These are phyloP conservation scores for Nigrograna mackinnonii DNA, from an alignment of 2,329 filamentous ascomycete species.

Conservation along the genomic window DNA sequence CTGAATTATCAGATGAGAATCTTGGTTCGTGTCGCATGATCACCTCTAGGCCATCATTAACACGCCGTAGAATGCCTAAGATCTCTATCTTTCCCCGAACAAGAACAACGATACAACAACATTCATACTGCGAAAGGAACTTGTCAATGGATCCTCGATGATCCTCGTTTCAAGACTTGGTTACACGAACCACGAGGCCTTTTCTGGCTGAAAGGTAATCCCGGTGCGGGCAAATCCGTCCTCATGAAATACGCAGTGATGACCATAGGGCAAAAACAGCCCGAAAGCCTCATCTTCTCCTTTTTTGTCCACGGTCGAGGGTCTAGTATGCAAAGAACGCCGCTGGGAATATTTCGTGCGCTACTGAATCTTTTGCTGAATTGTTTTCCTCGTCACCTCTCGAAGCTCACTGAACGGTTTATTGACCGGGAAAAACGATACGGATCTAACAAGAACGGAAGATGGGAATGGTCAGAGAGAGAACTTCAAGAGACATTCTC, in stretches of 20 bases:
- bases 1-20: not conserved
- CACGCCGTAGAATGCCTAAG: slow-evolving; percentile 5
- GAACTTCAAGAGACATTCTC: slow-evolving; percentile 15
- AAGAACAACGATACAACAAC: slow-evolving; percentile 4
- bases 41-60: not conserved
- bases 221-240: slow-evolving; percentile 5
- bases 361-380: slow-evolving; percentile 8
- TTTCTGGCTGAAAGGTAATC: slow-evolving; percentile 8
- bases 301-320: slow-evolving; percentile 10
- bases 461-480: slow-evolving; percentile 14
- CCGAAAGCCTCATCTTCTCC: slow-evolving; percentile 4
- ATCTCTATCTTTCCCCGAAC: slow-evolving; percentile 10
- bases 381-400: slow-evolving; percentile 11
- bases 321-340: slow-evolving; percentile 6
- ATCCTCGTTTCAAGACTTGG: slow-evolving; percentile 3
- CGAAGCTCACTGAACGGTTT: slow-evolving; percentile 10
- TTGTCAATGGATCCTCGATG: slow-evolving; percentile 7
- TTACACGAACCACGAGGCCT: slow-evolving; percentile 4
- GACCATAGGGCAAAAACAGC: not conserved
- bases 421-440: slow-evolving; percentile 12
- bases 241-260: slow-evolving; percentile 8
- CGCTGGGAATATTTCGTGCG: slow-evolving; percentile 7
- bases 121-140: slow-evolving; percentile 7
- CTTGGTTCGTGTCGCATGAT: not conserved
- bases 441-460: slow-evolving; percentile 6